Evolutionary conservation across 2,329 filamentous ascomycete species (phyloP).

Genomic region (Colletotrichum tropicale): DNA sequence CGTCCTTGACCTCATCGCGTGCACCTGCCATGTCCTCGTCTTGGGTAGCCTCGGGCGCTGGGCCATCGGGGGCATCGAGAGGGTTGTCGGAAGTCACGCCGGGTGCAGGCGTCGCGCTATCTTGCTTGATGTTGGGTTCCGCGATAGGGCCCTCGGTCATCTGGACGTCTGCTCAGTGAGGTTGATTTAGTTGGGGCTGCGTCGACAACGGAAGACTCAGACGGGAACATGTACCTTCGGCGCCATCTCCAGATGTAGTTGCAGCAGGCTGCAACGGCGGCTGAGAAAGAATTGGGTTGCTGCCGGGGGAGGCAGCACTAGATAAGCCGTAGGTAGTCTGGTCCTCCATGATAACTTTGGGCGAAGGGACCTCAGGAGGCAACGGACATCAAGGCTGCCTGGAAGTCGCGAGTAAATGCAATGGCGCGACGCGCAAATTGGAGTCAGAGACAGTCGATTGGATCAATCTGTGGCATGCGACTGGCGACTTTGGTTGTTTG

Average conservation of each 20-base stretch:
- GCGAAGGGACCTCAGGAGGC: slow-evolving; percentile 17
- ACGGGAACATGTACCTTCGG: slow-evolving; percentile 9
- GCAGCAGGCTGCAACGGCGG: slow-evolving; percentile 46
- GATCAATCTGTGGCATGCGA: not conserved
- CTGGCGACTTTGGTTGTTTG: not conserved
- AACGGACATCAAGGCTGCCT: slow-evolving; percentile 5
- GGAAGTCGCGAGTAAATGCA: not conserved
- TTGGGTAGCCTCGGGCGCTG: slow-evolving; percentile 67
- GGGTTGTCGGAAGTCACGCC: slow-evolving; percentile 63
- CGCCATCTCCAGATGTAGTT: not conserved
- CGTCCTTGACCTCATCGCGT: slow-evolving; percentile 50
- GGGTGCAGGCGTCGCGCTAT: slow-evolving; percentile 63
- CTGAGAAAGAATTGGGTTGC: slow-evolving; percentile 61
- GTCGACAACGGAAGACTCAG: slow-evolving; percentile 5
- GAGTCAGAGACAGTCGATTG: not conserved
- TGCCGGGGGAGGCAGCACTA: slow-evolving; percentile 60
- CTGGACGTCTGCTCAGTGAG: slow-evolving; percentile 57
- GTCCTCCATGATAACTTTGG: slow-evolving; percentile 59
- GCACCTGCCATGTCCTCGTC: slow-evolving; percentile 84
- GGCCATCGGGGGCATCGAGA: slow-evolving; percentile 71
- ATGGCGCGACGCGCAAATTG: slow-evolving; percentile 9
- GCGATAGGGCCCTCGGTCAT: slow-evolving; percentile 60
- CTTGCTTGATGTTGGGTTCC: slow-evolving; percentile 63
- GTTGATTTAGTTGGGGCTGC: not conserved
- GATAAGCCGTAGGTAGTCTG: slow-evolving; percentile 62